phyloP scores from a whole-genome alignment of 768 basidiomycete species.

The Panellus pusillus region DNA sequence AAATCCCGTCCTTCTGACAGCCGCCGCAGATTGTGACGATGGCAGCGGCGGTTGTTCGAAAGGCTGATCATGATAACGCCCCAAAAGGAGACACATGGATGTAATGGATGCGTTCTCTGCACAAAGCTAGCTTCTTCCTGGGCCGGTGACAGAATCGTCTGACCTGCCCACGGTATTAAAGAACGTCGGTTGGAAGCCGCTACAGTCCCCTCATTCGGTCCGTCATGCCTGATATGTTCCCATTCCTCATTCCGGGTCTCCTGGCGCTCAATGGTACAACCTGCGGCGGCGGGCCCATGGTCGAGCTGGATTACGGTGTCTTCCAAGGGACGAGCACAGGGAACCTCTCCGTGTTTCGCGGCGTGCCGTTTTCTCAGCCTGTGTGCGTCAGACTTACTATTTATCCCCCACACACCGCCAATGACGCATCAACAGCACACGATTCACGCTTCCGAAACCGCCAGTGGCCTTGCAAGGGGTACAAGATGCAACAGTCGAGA shows the following conservation, averaged over 20 bases:
- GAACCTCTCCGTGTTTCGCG: slow-evolving; percentile 32
- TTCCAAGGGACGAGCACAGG: slow-evolving; percentile 29
- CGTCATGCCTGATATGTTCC: neutral
- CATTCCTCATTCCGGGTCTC: neutral
- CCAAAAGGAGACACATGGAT: too few relatives aligned
- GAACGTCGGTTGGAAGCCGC: too few relatives aligned
- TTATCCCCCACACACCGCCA: neutral
- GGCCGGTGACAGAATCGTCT: too few relatives aligned
- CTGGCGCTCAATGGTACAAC: neutral
- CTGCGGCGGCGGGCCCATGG: slow-evolving; percentile 16
- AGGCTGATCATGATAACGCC: too few relatives aligned
- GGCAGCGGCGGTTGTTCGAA: too few relatives aligned
- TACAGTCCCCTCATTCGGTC: too few relatives aligned
- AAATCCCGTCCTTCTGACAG: too few relatives aligned
- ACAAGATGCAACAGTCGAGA: slow-evolving; percentile 35
- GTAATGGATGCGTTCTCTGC: too few relatives aligned
- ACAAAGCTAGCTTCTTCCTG: too few relatives aligned
- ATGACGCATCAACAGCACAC: slow-evolving; percentile 32
- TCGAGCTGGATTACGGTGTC: slow-evolving; percentile 29
- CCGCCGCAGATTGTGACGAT: too few relatives aligned
- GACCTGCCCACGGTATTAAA: too few relatives aligned
- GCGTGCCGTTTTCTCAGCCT: slow-evolving; percentile 41
- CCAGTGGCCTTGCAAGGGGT: slow-evolving; percentile 32
- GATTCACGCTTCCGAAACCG: slow-evolving; percentile 35
- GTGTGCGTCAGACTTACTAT: slow-evolving; percentile 26